phyloP scores from a whole-genome alignment of 768 basidiomycete species.

The Phlebiopsis flavidoalba region DNA sequence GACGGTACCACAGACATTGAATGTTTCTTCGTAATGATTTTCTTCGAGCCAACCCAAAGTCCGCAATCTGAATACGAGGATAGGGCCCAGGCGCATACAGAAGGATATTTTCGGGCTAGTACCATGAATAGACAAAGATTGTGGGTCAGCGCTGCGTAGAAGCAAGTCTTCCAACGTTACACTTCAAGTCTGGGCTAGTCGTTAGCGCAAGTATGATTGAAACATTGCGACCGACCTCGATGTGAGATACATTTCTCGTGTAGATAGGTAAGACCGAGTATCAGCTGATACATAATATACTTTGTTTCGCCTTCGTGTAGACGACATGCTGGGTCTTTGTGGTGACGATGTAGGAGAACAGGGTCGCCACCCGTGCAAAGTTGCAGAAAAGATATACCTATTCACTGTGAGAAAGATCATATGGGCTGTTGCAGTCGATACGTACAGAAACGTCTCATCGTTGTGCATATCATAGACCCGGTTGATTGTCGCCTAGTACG shows the following conservation, averaged over 20 bases:
- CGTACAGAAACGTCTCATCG: slow-evolving; percentile 22
- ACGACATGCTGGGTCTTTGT: slow-evolving; percentile 41
- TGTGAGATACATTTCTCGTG: slow-evolving; percentile 73
- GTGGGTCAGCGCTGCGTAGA: neutral
- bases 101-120: slow-evolving; percentile 79
- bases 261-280: slow-evolving; percentile 66
- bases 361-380: slow-evolving; percentile 81
- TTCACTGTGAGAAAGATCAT: neutral
- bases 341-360: slow-evolving; percentile 80
- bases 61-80: slow-evolving; percentile 79
- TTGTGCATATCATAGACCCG: slow-evolving; percentile 59
- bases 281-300: slow-evolving; percentile 76
- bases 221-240: slow-evolving; percentile 46
- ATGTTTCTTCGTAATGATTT: slow-evolving; percentile 73
- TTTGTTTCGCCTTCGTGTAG: slow-evolving; percentile 79
- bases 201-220: neutral
- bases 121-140: neutral
- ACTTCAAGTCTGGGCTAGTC: slow-evolving; percentile 56
- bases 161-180: slow-evolving; percentile 24
- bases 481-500: slow-evolving; percentile 71
- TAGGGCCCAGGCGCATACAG: slow-evolving; percentile 77
- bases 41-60: slow-evolving; percentile 80
- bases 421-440: neutral
- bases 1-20: slow-evolving; percentile 85
- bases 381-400: slow-evolving; percentile 80